A percentile compares a stretch with the other conserved stretches of the same genome.
Conservation (phyloP, 2,329 filamentous ascomycete genomes). For the Nothopassalora personata region DNA sequence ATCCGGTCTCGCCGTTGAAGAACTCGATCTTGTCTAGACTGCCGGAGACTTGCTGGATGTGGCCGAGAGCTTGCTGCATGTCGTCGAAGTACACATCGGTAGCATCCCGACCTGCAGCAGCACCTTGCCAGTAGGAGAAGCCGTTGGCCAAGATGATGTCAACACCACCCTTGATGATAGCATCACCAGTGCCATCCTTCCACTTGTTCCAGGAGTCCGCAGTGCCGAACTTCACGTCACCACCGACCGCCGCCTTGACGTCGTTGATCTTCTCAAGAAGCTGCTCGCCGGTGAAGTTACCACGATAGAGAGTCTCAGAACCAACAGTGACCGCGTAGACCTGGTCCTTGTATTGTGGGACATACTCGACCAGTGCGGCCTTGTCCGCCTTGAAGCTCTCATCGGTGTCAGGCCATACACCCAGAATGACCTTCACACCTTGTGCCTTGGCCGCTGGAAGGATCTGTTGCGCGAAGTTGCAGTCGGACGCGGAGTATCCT, state of each 20-base stretch:
- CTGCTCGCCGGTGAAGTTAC: conserved; percentile 57
- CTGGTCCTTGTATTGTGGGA: conserved; percentile 49
- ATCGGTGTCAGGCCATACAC: conserved; percentile 64
- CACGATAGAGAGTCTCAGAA: conserved; percentile 65
- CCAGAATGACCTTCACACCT: conserved; percentile 63
- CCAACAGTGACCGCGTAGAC: conserved; percentile 67
- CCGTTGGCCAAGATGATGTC: conserved; percentile 62
- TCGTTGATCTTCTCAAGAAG: conserved; percentile 58
- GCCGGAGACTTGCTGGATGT: conserved; percentile 57
- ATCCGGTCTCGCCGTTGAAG: conserved; percentile 65
- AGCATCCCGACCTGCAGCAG: conserved; percentile 44
- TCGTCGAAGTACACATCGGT: conserved; percentile 62
- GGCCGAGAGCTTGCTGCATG: conserved; percentile 57
- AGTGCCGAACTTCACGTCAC: conserved; percentile 56
- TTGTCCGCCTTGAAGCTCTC: conserved; percentile 58
- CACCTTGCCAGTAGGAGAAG: conserved; percentile 68
- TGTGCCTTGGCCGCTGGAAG: conserved; percentile 61
- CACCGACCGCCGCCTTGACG: conserved; percentile 52
- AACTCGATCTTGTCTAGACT: conserved; percentile 54
- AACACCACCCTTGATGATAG: conserved; percentile 55
- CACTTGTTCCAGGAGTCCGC: conserved; percentile 71
- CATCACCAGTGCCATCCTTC: conserved; percentile 62
- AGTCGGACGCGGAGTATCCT: conserved; percentile 63
- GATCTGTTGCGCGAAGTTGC: conserved; percentile 58
- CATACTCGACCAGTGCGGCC: conserved; percentile 49